Evolutionary conservation across 768 basidiomycete species (phyloP).

Genomic region (Russula abietina): DNA sequence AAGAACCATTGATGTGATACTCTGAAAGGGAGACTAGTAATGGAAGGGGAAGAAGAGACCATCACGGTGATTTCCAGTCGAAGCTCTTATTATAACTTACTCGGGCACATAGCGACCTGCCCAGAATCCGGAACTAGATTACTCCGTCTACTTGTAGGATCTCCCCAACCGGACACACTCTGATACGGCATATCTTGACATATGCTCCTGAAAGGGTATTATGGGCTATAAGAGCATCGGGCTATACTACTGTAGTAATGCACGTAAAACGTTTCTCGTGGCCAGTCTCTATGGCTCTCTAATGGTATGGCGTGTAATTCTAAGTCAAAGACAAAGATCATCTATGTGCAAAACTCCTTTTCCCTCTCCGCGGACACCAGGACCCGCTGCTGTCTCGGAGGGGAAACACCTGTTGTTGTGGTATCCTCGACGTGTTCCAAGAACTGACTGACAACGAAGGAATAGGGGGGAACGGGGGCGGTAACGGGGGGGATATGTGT

Average conservation of each 20-base stretch:
- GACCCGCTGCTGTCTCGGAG: constrained; percentile 2
- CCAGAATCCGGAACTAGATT: too few relatives aligned
- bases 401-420: neutral
- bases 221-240: too few relatives aligned
- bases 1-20: neutral
- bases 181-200: too few relatives aligned
- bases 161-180: too few relatives aligned
- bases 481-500: neutral
- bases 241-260: neutral
- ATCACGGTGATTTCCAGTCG: neutral
- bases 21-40: neutral
- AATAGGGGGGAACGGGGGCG: neutral
- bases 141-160: too few relatives aligned
- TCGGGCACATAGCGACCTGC: too few relatives aligned
- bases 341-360: neutral
- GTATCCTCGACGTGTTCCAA: neutral
- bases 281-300: neutral
- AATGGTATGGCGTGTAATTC: constrained; percentile 7
- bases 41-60: neutral
- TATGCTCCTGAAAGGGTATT: too few relatives aligned
- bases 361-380: constrained; percentile 6
- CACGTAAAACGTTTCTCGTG: neutral
- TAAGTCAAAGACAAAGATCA: constrained; percentile 2
- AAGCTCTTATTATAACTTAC: too few relatives aligned
- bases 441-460: neutral